These are phyloP conservation scores for Mytilinidion resinicola DNA, from an alignment of 495 filamentous ascomycete genomes.

Conservation along the genomic window DNA sequence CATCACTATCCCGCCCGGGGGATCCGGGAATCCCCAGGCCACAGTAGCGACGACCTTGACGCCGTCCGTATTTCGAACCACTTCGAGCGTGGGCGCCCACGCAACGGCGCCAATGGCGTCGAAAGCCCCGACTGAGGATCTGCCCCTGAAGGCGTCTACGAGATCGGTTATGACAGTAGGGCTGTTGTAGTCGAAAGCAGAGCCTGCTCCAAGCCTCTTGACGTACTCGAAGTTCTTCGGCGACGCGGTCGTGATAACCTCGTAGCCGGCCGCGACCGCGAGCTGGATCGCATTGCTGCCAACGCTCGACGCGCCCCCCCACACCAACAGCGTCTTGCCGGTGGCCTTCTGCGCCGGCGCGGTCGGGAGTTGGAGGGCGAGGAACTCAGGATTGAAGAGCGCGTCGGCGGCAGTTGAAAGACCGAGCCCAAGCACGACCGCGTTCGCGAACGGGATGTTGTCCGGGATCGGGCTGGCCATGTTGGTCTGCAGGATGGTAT, in stretches of 20 bases:
- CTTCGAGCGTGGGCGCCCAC: no score
- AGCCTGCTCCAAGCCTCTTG: conserved; percentile 33
- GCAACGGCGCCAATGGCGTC: no score
- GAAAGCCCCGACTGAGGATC: no score
- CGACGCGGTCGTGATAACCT: conserved; percentile 34
- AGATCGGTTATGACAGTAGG: no score
- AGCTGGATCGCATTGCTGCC: conserved; percentile 38
- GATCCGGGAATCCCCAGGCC: no score
- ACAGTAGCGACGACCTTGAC: no score
- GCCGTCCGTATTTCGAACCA: no score
- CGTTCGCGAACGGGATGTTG: conserved; percentile 36
- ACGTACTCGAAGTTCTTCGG: conserved; percentile 36
- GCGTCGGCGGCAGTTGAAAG: conserved; percentile 40
- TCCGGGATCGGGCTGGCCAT: conserved; percentile 36
- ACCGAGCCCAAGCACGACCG: conserved; percentile 39
- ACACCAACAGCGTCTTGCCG: conserved; percentile 33
- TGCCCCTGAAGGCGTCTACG: no score
- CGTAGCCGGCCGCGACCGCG: conserved; percentile 32
- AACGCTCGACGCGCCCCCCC: conserved; percentile 38
- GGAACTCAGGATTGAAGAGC: conserved; percentile 32
- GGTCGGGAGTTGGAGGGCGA: conserved; percentile 15
- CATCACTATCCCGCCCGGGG: no score
- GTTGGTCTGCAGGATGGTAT: conserved; percentile 31
- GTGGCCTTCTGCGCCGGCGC: conserved; percentile 22
- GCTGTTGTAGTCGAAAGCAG: conserved; percentile 38